Base-by-base conservation (phyloP, 1,284 basidiomycete species). In the Naganishia sp. region DNA sequence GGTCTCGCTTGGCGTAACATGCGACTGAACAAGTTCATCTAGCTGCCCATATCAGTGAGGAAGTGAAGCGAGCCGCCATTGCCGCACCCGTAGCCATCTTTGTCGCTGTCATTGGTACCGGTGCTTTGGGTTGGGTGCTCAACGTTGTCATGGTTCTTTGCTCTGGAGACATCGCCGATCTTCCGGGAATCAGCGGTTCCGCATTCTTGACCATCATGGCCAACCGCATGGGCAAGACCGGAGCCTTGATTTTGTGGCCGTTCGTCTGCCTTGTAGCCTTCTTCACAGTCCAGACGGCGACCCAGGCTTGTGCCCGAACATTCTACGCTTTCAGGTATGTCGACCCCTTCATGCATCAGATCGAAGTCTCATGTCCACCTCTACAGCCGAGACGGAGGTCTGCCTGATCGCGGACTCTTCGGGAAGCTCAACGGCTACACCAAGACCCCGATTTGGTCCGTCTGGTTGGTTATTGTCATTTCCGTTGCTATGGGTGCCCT, bases 11-110 rank as follows among this genome's bases (percentile, higher is more conserved):
- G 17, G 9, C 32, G 7, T 25, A 17, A 15, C n/a, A 18, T 15
- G 28, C 17, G 11, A 43, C 32, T 51, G 6, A 61, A 23, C 82
- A 66, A 81, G 80, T 2, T 32, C 10, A 31, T 28, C 7, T 25
- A 61, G 75, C 83, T 6, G 92, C 92, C 2, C 94, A 96, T 77
- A 95, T 96, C 69, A 90, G 89, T 6, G 93, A 96, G 75, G 94
- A 96, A 80, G 90, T 96, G 42, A 87, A 86, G 73, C 85, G 90
- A 57, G 93, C 94, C 10, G 90, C 92, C 3, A 90, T 92, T 72
- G 89, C 92, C 64, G 91, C 89, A 1, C 90, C 90, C 1, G 84
- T 89, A 60, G 90, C 90, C 2, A 91, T 92, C 72, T 81, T 94
- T 75, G 88, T 93, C 58, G 93, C 93, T 63, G 92, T 94, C 39